Evolutionary conservation across 306 rosid genomes (phyloP), one percentile per base, ranked within the genome.

Genomic region (Glycine tomentella): DNA sequence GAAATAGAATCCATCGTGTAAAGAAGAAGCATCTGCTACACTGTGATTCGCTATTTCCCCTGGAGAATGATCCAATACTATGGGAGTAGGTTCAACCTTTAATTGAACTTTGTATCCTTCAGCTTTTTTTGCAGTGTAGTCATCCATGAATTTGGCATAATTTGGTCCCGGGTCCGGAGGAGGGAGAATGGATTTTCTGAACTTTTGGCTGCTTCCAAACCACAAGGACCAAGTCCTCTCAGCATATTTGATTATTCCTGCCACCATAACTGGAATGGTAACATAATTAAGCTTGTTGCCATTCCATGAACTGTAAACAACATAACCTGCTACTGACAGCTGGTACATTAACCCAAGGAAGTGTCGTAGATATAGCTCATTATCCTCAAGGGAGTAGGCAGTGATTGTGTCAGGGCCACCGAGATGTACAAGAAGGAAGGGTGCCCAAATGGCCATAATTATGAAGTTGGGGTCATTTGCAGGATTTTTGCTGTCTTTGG

Each of bases 321-420:
- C 80, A 34, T 66, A 66, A 42, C 38, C 4, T n/a, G 81, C 83
- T 4, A 53, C 76, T 0, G 3, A 7, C 8, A 81, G 33, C 48
- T 86, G 91, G 12, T 66, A 74, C 78, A 40, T 0, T 17, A 83
- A 76, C 31, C 8, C 74, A 3, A 88, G 73, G 6, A 70, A 14
- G 50, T 78, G 89, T 7, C 87, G 72, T 0, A 12, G 67, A 83
- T 88, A 88, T 0, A 84, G 38, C 20, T 88, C 81, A 16, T 86
- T 88, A 51, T 86, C 91, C 51, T 81, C 87, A 8, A 69, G 51
- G 2, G 89, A 81, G 48, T 74, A 88, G 0, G 86, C 87, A 25
- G 86, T 83, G 33, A 88, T 78, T 31, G 63, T 86, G 62, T 88
- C 89, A 3, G 87, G 89, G 4, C 89, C 86, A 12, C 91, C 87